phyloP scores from a whole-genome alignment of 306 rosid species.

The Amphicarpaea edgeworthii region DNA sequence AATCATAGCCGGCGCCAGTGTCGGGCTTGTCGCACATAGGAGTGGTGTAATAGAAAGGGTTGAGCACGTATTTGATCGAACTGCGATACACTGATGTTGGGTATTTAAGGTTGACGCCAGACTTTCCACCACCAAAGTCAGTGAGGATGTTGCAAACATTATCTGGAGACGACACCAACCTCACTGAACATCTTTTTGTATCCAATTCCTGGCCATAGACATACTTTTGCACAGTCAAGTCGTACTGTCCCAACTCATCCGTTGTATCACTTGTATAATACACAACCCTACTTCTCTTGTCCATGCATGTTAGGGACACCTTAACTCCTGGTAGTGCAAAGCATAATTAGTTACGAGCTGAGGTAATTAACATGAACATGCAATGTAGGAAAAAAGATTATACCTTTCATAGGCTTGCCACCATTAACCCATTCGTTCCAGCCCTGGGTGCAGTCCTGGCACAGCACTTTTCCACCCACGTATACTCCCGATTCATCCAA shows the following conservation, averaged over 20 bases:
- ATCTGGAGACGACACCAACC: slow-evolving; percentile 82
- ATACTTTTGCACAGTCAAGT: slow-evolving; percentile 48
- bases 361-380: not conserved
- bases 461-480: slow-evolving; percentile 75
- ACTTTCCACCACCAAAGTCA: slow-evolving; percentile 65
- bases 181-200: slow-evolving; percentile 56
- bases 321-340: slow-evolving; percentile 55
- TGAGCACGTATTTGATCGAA: slow-evolving; percentile 50
- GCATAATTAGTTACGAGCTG: not conserved
- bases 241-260: slow-evolving; percentile 68
- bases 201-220: slow-evolving; percentile 60
- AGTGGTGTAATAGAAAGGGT: slow-evolving; percentile 72
- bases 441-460: slow-evolving; percentile 86
- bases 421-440: slow-evolving; percentile 78
- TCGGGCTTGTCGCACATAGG: slow-evolving; percentile 80
- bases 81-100: slow-evolving; percentile 61
- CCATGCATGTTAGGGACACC: slow-evolving; percentile 80
- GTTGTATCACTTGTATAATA: slow-evolving; percentile 77
- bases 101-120: slow-evolving; percentile 60
- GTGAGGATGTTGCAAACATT: slow-evolving; percentile 73
- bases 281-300: slow-evolving; percentile 64
- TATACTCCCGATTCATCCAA: slow-evolving; percentile 44
- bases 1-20: slow-evolving; percentile 39
- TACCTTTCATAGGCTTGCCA: slow-evolving; percentile 74
- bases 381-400: not conserved